These are phyloP conservation scores for Apocynum venetum DNA, from an alignment of 257 asterid genomes.

Conservation along the genomic window DNA sequence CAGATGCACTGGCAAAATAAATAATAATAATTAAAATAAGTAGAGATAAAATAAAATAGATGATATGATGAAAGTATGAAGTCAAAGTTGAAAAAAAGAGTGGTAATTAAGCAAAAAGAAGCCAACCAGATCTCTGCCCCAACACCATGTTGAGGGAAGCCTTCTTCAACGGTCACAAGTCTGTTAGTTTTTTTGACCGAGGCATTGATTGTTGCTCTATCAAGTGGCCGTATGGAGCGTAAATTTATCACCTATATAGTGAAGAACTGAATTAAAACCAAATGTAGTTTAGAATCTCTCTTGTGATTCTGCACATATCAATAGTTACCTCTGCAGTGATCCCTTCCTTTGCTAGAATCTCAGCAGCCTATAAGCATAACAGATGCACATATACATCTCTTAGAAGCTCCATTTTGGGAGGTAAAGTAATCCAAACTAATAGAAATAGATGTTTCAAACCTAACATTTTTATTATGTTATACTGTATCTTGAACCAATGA, in stretches of 20 bases:
- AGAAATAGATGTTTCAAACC: not conserved
- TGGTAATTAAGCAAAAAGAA: conserved; percentile 1
- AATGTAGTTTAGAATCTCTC: not conserved
- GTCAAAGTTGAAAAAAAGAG: not conserved
- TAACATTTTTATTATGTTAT: not conserved
- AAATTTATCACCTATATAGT: conserved; percentile 60
- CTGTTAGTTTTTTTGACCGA: conserved; percentile 81
- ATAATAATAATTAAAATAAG: not conserved
- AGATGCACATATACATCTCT: not conserved
- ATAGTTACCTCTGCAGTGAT: conserved; percentile 67
- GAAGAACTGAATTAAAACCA: not conserved
- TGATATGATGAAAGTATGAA: not conserved
- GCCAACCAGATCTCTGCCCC: conserved; percentile 86
- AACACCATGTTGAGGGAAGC: conserved; percentile 81
- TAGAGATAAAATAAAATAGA: not conserved
- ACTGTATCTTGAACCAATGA: not conserved
- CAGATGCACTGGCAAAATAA: conserved; percentile 43
- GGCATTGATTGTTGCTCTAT: conserved; percentile 66
- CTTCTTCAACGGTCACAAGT: conserved; percentile 81
- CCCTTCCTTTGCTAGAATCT: conserved; percentile 66
- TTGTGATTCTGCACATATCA: not conserved
- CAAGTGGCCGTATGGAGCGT: conserved; percentile 82
- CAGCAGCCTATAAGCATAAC: conserved; percentile 58
- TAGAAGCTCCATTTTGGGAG: not conserved
- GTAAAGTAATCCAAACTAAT: not conserved